A percentile compares a stretch with the other conserved stretches of the same genome.
phyloP scores from a whole-genome alignment of 2,329 filamentous ascomycete species.

The Aspergillus intermedius region DNA sequence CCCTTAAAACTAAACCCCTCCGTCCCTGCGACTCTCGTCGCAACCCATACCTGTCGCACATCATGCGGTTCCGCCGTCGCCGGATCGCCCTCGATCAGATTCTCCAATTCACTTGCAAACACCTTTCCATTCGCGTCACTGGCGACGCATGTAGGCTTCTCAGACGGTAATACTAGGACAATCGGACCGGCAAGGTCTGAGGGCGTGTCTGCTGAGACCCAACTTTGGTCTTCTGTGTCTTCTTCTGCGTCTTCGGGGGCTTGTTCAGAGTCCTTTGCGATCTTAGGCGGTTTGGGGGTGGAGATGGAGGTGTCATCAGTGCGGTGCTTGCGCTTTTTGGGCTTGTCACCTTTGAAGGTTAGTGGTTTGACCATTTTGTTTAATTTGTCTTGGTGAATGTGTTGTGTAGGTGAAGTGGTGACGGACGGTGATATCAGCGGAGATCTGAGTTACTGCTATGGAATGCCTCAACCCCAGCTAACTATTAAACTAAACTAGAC shows the following conservation, averaged over 20 bases:
- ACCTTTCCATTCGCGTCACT: slow-evolving; percentile 83
- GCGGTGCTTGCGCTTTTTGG: slow-evolving; percentile 80
- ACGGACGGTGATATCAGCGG: neutral
- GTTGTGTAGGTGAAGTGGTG: neutral
- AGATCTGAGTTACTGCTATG: neutral
- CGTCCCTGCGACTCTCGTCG: slow-evolving; percentile 73
- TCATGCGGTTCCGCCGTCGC: slow-evolving; percentile 90
- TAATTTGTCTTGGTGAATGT: slow-evolving; percentile 1
- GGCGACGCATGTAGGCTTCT: slow-evolving; percentile 66
- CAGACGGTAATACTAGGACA: slow-evolving; percentile 72
- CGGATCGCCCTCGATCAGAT: slow-evolving; percentile 76
- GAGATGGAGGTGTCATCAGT: slow-evolving; percentile 33
- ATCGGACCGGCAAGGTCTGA: slow-evolving; percentile 75
- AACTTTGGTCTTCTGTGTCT: slow-evolving; percentile 66
- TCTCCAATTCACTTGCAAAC: slow-evolving; percentile 75
- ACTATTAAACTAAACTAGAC: neutral
- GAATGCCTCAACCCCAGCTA: neutral
- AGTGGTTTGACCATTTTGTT: slow-evolving; percentile 64
- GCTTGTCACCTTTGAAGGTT: slow-evolving; percentile 92
- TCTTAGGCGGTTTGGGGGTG: slow-evolving; percentile 7
- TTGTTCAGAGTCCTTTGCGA: slow-evolving; percentile 17
- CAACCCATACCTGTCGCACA: slow-evolving; percentile 92
- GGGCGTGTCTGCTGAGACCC: slow-evolving; percentile 75
- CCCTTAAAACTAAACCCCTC: slow-evolving; percentile 82
- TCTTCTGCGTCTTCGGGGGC: slow-evolving; percentile 30